Base-by-base conservation (phyloP, 1,284 basidiomycete species). In the Boletus nobilissimus region DNA sequence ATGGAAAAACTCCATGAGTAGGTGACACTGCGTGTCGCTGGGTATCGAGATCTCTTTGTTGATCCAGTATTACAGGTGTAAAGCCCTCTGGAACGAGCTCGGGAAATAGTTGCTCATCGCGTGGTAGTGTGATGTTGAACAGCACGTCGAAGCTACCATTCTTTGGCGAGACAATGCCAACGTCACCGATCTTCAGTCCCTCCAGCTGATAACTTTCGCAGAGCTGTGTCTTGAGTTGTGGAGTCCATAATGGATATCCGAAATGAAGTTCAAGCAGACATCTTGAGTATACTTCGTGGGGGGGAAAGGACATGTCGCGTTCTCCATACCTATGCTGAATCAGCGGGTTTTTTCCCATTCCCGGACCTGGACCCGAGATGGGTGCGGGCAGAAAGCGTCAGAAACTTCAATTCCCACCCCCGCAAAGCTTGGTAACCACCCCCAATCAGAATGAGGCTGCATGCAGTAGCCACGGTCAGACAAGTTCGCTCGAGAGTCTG, bases 391-490 rank as follows among this genome's bases (percentile, higher is more conserved):
- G n/a, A n/a, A n/a, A n/a, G n/a, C n/a, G n/a, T n/a, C n/a, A n/a
- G n/a, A n/a, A n/a, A n/a, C n/a, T n/a, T n/a, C n/a, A n/a, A n/a
- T n/a, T n/a, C n/a, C n/a, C n/a, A n/a, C n/a, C n/a, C 8, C 54
- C n/a, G n/a, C 54, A 16, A 18, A n/a, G n/a, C 54, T 57, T 51
- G 48, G 48, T 51, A 26, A 51, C 48, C 3, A 51, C 48, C 48
- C 22, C n/a, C n/a, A 38, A 40, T 24, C 65, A 34, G 46, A 68
- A 73, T 54, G 54, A 69, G 29, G 43, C 63, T 74, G 38, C 73
- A 67, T 43, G 36, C 24, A 34, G n/a, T 80, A 51, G 29, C 70
- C 40, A 72, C 72, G 76, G 78, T 83, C 78, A 80, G 81, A 57
- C 60, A 54, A 63, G 32, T 60, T 74, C 34, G n/a, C 51, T 48